Base-by-base conservation (phyloP, 768 basidiomycete species). In the Tylopilus felleus region DNA sequence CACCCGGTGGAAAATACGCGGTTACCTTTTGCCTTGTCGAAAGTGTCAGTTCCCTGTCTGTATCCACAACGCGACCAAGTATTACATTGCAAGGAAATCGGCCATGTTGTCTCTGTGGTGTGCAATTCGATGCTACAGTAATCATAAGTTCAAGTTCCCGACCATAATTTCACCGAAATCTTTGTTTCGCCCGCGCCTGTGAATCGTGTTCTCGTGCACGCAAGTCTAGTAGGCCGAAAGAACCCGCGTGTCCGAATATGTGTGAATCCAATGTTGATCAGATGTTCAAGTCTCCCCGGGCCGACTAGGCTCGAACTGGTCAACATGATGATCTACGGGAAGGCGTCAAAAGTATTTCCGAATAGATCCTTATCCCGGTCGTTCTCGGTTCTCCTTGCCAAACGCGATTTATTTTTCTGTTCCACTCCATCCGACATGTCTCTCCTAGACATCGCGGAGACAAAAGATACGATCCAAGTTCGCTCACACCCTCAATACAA, bases 401-500 rank as follows among this genome's bases (percentile, higher is more conserved):
- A 36, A n/a, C 50, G 41, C 16, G 14, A 28, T 49, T 25, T 42
- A 21, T 43, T 51, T 16, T 51, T 22, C 41, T 28, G 23, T 23
- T 35, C 55, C 21, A 19, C 48, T 19, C 22, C 53, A 23, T 49
- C 52, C 28, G 22, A 47, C 53, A 71, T 67, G 65, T 53, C 70
- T 8, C 31, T 41, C 51, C 29, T 63, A 38, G 55, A 62, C 53
- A 70, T 84, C 53, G 70, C 77, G 4, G 70, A 80, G 53, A 66
- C 76, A 16, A 73, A 78, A 8, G 76, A 81, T 65, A 83, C 80
- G 53, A 72, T 90, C 63, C 75, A 81, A 56, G 82, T 97, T 49
- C 80, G 84, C 46, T 80, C 82, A 0, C 93, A 92, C 65, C 72
- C 75, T 51, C 92, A 95, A 64, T 96, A 97, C 70, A 63, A 80